These are phyloP conservation scores for Cercospora sp. DNA, from an alignment of 2,329 filamentous ascomycete species.

Conservation along the genomic window DNA sequence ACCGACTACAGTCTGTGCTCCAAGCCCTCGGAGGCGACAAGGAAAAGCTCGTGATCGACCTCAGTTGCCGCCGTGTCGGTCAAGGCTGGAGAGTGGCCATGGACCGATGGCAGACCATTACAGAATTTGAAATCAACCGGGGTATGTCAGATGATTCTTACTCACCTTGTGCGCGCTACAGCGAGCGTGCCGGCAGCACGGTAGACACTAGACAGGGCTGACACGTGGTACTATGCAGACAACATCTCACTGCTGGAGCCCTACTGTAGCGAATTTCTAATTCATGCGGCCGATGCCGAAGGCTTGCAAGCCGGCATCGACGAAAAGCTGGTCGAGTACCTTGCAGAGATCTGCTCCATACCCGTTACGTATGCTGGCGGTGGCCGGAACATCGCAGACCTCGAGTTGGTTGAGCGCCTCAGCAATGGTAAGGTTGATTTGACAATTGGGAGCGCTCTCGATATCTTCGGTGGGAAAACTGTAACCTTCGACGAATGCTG, in stretches of 20 bases:
- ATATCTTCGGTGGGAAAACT: conserved; percentile 88
- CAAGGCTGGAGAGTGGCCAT: conserved; percentile 94
- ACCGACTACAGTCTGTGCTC: conserved; percentile 72
- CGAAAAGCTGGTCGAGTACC: conserved; percentile 71
- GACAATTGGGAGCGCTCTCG: conserved; percentile 93
- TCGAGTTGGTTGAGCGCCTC: conserved; percentile 76
- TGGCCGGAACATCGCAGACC: conserved; percentile 76
- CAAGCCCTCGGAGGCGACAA: conserved; percentile 70
- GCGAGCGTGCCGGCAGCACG: conserved; percentile 5
- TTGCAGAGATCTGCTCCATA: conserved; percentile 84
- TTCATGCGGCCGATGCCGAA: conserved; percentile 96
- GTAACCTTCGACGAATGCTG: conserved; percentile 89
- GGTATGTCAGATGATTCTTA: conserved; percentile 52
- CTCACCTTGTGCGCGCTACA: conserved; percentile 2
- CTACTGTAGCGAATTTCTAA: conserved; percentile 93
- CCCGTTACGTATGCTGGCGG: conserved; percentile 96
- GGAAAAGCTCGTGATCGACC: conserved; percentile 84
- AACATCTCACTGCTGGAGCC: conserved; percentile 79
- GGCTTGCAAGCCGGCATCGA: conserved; percentile 91
- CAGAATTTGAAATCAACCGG: conserved; percentile 89
- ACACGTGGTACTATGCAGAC: conserved; percentile 52
- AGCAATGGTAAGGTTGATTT: conserved; percentile 83
- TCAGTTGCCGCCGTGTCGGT: conserved; percentile 79
- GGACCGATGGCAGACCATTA: conserved; percentile 98
- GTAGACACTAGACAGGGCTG: conserved; percentile 18